Evolutionary conservation across 2,329 filamentous ascomycete genomes (phyloP).

Genomic region (Tolypocladium tundrense): DNA sequence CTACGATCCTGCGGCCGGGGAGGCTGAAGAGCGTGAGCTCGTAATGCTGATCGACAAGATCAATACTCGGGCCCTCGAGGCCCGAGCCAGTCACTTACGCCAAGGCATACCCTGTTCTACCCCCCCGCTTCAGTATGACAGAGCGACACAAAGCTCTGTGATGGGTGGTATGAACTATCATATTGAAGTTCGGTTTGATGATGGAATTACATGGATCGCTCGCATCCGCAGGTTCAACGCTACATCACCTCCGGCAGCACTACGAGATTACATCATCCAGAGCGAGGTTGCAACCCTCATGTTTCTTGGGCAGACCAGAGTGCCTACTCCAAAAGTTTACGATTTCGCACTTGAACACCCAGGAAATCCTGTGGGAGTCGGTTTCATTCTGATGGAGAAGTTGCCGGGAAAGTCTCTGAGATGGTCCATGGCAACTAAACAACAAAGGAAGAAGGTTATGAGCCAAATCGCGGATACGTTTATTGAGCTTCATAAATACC

Average conservation of each 20-base stretch:
- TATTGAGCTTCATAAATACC: slow-evolving; percentile 25
- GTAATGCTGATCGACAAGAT: slow-evolving; percentile 21
- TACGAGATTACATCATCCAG: slow-evolving; percentile 24
- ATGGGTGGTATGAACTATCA: slow-evolving; percentile 37
- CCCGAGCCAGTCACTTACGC: slow-evolving; percentile 23
- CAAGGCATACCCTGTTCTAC: slow-evolving; percentile 23
- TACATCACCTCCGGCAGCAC: slow-evolving; percentile 23
- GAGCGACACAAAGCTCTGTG: slow-evolving; percentile 19
- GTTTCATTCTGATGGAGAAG: slow-evolving; percentile 33
- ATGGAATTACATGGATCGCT: slow-evolving; percentile 31
- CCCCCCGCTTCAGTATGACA: slow-evolving; percentile 24
- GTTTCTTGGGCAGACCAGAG: slow-evolving; percentile 23
- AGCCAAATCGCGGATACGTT: slow-evolving; percentile 26
- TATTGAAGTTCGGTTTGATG: slow-evolving; percentile 29
- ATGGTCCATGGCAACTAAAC: slow-evolving; percentile 19
- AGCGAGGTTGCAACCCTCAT: slow-evolving; percentile 31
- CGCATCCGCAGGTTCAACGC: slow-evolving; percentile 29
- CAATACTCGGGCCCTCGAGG: slow-evolving; percentile 23
- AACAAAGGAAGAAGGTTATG: slow-evolving; percentile 25
- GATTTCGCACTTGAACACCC: slow-evolving; percentile 21
- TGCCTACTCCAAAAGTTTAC: slow-evolving; percentile 26
- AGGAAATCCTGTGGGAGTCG: slow-evolving; percentile 23
- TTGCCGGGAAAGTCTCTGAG: slow-evolving; percentile 25
- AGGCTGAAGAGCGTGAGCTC: slow-evolving; percentile 25
- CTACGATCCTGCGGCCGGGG: slow-evolving; percentile 20